Percentiles rank a stretch among this genome's conserved stretches.
phyloP scores from a whole-genome alignment of 345 rosid species.

The Corchorus olitorius region DNA sequence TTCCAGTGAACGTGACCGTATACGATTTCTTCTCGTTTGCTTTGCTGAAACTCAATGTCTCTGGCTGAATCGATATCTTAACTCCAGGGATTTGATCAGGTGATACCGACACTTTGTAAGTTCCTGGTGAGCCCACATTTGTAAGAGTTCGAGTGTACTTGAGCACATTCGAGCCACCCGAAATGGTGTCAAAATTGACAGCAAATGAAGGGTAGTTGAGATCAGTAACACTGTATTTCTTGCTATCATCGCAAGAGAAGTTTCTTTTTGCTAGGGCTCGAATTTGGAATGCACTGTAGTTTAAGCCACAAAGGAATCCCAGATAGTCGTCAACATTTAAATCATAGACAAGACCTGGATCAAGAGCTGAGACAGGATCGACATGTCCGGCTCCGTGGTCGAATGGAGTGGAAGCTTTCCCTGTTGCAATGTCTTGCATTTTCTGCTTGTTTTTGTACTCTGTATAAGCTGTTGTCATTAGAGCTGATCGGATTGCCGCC shows the following conservation, averaged over 20 bases:
- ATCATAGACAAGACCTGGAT: slow-evolving; percentile 86
- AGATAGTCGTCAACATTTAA: slow-evolving; percentile 64
- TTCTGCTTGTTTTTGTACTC: slow-evolving; percentile 54
- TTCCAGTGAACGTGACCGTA: slow-evolving; percentile 64
- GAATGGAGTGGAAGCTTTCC: slow-evolving; percentile 63
- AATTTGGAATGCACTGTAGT: slow-evolving; percentile 56
- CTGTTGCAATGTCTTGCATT: slow-evolving; percentile 63
- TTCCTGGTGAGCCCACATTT: slow-evolving; percentile 65
- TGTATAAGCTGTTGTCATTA: slow-evolving; percentile 87
- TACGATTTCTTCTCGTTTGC: slow-evolving; percentile 69
- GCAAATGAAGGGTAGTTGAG: slow-evolving; percentile 87
- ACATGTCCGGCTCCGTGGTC: slow-evolving; percentile 96
- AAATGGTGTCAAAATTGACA: slow-evolving; percentile 38
- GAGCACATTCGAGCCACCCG: slow-evolving; percentile 28
- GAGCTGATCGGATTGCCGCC: slow-evolving; percentile 79
- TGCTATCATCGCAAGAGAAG: slow-evolving; percentile 51
- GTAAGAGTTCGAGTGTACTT: slow-evolving; percentile 70
- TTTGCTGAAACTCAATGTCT: slow-evolving; percentile 49
- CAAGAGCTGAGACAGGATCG: slow-evolving; percentile 60
- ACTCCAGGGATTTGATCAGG: slow-evolving; percentile 39
- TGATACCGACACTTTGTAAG: slow-evolving; percentile 52
- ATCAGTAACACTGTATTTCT: slow-evolving; percentile 46
- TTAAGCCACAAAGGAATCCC: slow-evolving; percentile 73
- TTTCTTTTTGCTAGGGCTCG: slow-evolving; percentile 46
- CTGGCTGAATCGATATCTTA: slow-evolving; percentile 68